A percentile compares a stretch with the other conserved stretches of the same genome.
Conservation (phyloP, 108 stramenopile species). For the Seminavis robusta region DNA sequence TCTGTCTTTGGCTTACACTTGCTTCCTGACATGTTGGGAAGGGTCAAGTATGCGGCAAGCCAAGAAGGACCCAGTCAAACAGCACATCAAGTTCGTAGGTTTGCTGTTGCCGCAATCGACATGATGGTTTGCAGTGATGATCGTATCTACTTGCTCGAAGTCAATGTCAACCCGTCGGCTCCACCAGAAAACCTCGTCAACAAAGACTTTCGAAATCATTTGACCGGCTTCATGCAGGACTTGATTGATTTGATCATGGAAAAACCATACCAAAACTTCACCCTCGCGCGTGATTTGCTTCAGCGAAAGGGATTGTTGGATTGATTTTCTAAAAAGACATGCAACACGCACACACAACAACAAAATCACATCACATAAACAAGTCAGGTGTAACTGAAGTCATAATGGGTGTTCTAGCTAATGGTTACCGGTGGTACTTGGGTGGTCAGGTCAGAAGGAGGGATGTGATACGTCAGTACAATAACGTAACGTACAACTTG, state of each 20-base stretch:
- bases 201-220: constrained; percentile 27
- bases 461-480: too few species aligned
- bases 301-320: too few species aligned
- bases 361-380: too few species aligned
- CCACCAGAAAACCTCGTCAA: constrained; percentile 19
- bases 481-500: too few species aligned
- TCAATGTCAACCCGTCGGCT: constrained; percentile 42
- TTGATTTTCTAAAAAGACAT: too few species aligned
- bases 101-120: constrained; percentile 44
- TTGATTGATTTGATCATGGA: constrained; percentile 30
- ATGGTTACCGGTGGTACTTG: too few species aligned
- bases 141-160: constrained; percentile 39
- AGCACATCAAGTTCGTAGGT: constrained; percentile 17
- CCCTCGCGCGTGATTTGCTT: too few species aligned
- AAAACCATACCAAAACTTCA: too few species aligned
- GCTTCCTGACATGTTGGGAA: constrained; percentile 34
- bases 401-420: too few species aligned
- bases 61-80: neutral
- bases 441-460: too few species aligned
- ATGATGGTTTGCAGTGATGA: constrained; percentile 47
- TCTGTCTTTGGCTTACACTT: constrained; percentile 36
- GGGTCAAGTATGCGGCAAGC: constrained; percentile 13
- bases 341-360: too few species aligned
- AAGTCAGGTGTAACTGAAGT: too few species aligned
- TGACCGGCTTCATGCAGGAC: constrained; percentile 41